Evolutionary conservation across 2,329 filamentous ascomycete genomes (phyloP), one percentile per base, ranked within the genome.

Genomic region (Aureobasidium pullulans): DNA sequence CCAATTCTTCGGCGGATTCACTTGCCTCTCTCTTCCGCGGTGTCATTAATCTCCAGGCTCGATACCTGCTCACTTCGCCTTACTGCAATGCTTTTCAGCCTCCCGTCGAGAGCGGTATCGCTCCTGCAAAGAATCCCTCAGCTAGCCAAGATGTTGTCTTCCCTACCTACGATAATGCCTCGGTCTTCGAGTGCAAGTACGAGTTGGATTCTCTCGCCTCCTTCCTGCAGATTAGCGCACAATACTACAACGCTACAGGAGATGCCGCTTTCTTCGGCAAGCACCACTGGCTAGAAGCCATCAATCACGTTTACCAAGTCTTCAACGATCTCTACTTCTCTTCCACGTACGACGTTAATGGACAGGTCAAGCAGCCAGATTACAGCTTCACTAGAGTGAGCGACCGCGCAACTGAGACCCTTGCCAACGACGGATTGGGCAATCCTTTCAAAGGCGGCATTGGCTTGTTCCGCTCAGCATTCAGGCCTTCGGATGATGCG

Each of bases 41-140:
- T 1, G 80, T 87, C 2, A 87, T 90, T 69, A 89, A 90, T 68
- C 76, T 87, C 6, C 87, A 90, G 68, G 78, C 85, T 23, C 78
- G 86, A 46, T 89, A 88, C 70, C 79, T 90, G 54, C 76, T 83
- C 57, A 79, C 80, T 34, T 82, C 81, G 15, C 78, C 79, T 6
- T 80, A 79, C 65, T 81, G 78, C 70, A 80, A 81, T 66, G 75
- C 77, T 5, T 81, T 81, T 65, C 79, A 81, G 62, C 76, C 79
- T 23, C 79, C 79, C 0, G 68, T 72, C 1, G 78, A 81, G 60
- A 79, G 77, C 37, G 71, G 71, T 2, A 69, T 81, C 11, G 58
- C 65, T 3, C 70, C 73, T 4, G 71, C 72, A 1, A 53, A 57
- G 6, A 79, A 80, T 52, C 64, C 68, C 2, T 68, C 71, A 2